phyloP scores from a whole-genome alignment of 495 filamentous ascomycete species.

The Astrocystis sublimbata region DNA sequence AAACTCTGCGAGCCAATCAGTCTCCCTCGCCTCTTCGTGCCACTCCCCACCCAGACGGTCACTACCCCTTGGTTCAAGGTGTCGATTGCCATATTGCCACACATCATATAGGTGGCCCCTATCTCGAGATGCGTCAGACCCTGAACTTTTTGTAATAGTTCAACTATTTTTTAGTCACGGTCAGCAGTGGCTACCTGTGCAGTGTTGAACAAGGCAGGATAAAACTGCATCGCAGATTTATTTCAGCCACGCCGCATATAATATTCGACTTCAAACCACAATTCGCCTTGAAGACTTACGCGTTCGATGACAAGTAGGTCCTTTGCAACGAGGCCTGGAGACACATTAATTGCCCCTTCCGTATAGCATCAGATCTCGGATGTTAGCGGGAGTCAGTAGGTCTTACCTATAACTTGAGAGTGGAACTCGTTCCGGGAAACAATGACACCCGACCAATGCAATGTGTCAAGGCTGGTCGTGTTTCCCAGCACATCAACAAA shows the following conservation, averaged over 20 bases:
- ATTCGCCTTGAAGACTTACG: no score
- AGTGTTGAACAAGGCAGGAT: neutral
- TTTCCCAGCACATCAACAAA: constrained; percentile 9
- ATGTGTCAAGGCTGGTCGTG: constrained; percentile 7
- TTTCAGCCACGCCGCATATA: no score
- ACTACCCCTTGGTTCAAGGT: neutral
- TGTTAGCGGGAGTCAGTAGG: no score
- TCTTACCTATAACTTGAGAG: no score
- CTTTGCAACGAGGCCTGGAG: no score
- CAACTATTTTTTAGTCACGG: constrained; percentile 3
- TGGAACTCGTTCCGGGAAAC: no score
- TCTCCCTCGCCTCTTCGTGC: neutral
- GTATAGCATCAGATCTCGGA: no score
- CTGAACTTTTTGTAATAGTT: neutral
- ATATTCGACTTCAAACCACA: no score
- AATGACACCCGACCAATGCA: no score
- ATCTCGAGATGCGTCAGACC: constrained; percentile 12
- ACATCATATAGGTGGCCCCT: neutral
- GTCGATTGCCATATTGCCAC: neutral
- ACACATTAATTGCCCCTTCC: no score
- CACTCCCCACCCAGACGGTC: neutral
- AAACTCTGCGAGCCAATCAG: neutral
- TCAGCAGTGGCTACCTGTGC: neutral
- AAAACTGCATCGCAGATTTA: no score
- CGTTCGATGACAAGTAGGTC: no score